phyloP scores from a whole-genome alignment of 768 basidiomycete genomes.

The Lentinula guzmanii region DNA sequence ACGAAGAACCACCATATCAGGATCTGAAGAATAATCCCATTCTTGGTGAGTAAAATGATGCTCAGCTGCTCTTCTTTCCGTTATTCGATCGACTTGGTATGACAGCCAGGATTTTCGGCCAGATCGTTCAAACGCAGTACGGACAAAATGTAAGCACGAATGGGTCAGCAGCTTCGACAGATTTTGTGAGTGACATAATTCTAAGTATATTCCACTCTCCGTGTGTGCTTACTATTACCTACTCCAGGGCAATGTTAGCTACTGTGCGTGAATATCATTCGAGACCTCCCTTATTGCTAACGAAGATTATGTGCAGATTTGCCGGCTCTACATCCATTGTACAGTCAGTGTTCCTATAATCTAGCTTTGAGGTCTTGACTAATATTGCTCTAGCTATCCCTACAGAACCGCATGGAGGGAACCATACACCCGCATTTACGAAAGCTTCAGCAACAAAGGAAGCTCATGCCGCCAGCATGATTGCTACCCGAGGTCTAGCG shows the following conservation, averaged over 20 bases:
- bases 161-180: constrained; percentile 58
- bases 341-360: constrained; percentile 30
- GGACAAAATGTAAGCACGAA: constrained; percentile 26
- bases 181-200: constrained; percentile 53
- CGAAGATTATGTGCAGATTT: constrained; percentile 32
- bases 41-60: constrained; percentile 34
- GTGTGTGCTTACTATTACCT: neutral
- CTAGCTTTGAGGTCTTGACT: constrained; percentile 15
- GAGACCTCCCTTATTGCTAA: neutral
- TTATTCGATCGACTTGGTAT: constrained; percentile 23
- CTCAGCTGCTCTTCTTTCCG: neutral
- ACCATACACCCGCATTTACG: constrained; percentile 68
- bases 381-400: constrained; percentile 51
- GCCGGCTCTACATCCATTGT: constrained; percentile 61
- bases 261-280: constrained; percentile 34
- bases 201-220: neutral
- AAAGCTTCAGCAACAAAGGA: constrained; percentile 49
- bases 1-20: constrained; percentile 35
- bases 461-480: constrained; percentile 59
- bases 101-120: constrained; percentile 42
- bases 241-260: constrained; percentile 65
- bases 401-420: constrained; percentile 64
- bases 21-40: constrained; percentile 56
- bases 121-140: constrained; percentile 34
- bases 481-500: constrained; percentile 55